Percentiles rank a stretch among this genome's conserved stretches.
These are phyloP conservation scores for Cytospora leucostoma DNA, from an alignment of 2,329 filamentous ascomycete genomes.

Conservation along the genomic window DNA sequence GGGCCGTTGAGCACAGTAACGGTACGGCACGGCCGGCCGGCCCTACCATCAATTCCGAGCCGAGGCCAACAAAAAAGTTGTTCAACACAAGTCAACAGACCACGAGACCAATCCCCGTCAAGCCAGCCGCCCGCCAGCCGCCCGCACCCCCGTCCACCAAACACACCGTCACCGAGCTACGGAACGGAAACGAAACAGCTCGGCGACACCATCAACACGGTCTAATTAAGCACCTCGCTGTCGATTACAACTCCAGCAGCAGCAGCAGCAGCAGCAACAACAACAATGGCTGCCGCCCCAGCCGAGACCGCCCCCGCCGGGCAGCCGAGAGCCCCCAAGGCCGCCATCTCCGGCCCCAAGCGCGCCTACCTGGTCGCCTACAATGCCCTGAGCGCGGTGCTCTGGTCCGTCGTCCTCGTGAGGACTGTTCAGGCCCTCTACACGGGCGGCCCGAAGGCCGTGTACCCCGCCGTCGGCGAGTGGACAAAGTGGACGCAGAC, in stretches of 20 bases:
- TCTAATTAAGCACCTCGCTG: no score
- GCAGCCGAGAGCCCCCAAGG: slow-evolving; percentile 28
- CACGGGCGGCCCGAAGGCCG: slow-evolving; percentile 45
- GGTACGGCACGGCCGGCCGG: background rate
- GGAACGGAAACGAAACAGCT: no score
- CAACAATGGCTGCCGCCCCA: slow-evolving; percentile 29
- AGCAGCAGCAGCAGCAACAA: background rate
- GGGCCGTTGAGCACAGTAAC: background rate
- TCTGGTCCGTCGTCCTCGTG: slow-evolving; percentile 78
- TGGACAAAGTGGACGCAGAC: slow-evolving; percentile 83
- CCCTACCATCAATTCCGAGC: background rate
- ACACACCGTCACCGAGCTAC: no score
- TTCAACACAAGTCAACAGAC: no score
- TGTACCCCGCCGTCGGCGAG: slow-evolving; percentile 63
- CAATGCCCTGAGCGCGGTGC: slow-evolving; percentile 38
- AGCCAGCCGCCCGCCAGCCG: background rate
- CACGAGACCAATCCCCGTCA: background rate
- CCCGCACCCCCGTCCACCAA: background rate
- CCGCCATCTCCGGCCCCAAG: slow-evolving; percentile 33
- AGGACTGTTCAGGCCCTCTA: slow-evolving; percentile 61
- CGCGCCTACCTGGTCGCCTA: slow-evolving; percentile 27
- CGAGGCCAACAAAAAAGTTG: background rate
- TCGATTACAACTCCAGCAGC: no score
- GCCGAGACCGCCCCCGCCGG: slow-evolving; percentile 29
- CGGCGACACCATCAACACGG: no score